These are phyloP conservation scores for Epichloe baconii DNA, from an alignment of 2,329 filamentous ascomycete species.

Conservation along the genomic window DNA sequence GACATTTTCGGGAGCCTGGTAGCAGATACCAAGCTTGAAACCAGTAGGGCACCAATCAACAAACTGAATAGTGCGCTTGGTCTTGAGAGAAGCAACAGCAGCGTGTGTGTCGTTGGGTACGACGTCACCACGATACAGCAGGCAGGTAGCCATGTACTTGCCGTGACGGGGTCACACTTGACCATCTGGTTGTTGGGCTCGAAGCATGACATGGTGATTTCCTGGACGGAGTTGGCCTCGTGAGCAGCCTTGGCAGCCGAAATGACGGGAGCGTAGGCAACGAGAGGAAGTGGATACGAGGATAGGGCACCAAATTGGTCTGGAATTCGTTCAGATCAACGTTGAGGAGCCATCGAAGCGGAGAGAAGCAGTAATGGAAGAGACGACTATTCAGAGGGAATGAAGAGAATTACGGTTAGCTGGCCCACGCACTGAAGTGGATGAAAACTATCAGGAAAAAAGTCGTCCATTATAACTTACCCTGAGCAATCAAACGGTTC, in stretches of 20 bases:
- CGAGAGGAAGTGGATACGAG: conserved; percentile 97
- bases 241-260: conserved; percentile 91
- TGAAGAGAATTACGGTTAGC: neutral
- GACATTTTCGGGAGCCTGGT: conserved; percentile 91
- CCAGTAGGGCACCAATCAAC: conserved; percentile 99
- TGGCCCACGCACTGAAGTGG: neutral
- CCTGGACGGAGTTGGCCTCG: conserved; percentile 94
- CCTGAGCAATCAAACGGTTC: conserved; percentile 96
- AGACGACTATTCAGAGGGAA: conserved; percentile 54
- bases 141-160: conserved; percentile 99
- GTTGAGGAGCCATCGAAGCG: conserved; percentile 98
- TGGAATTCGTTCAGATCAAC: conserved; percentile 99
- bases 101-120: conserved; percentile 90
- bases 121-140: conserved; percentile 97
- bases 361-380: conserved; percentile 94
- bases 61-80: conserved; percentile 98
- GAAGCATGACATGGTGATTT: conserved; percentile 99
- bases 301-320: conserved; percentile 98
- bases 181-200: conserved; percentile 99
- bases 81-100: conserved; percentile 93
- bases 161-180: conserved; percentile 95
- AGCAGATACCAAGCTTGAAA: conserved; percentile 99
- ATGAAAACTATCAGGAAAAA: neutral
- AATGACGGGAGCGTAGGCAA: conserved; percentile 89
- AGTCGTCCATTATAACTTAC: conserved; percentile 30